Evolutionary conservation across 2,329 filamentous ascomycete genomes (phyloP).

Genomic region (Neonectria punicea): DNA sequence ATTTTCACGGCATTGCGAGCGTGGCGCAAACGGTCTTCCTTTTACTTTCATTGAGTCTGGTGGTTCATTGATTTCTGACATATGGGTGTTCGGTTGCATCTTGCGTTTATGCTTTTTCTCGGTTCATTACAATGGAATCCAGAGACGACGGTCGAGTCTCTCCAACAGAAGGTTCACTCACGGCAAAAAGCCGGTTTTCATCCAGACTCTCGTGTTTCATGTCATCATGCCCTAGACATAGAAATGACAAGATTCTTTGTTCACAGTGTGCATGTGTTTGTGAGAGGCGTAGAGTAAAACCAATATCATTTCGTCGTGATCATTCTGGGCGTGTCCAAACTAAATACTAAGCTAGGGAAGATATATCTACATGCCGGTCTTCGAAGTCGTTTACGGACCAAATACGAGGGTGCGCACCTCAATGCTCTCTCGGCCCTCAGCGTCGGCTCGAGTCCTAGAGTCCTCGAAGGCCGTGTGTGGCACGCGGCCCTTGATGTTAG

Average conservation of each 20-base stretch:
- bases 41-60: constrained; percentile 24
- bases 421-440: constrained; percentile 84
- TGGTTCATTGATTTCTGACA: constrained; percentile 15
- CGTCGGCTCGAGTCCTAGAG: constrained; percentile 74
- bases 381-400: constrained; percentile 58
- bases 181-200: constrained; percentile 24
- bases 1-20: constrained; percentile 44
- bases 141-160: constrained; percentile 6
- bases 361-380: not conserved
- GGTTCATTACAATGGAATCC: constrained; percentile 19
- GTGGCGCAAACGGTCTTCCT: constrained; percentile 40
- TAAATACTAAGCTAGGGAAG: not conserved
- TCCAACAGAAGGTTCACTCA: not conserved
- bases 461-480: constrained; percentile 86
- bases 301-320: constrained; percentile 8
- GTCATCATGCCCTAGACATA: constrained; percentile 35
- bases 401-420: constrained; percentile 90
- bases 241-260: constrained; percentile 31
- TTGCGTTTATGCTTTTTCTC: constrained; percentile 18
- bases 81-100: constrained; percentile 23
- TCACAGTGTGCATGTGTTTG: constrained; percentile 2
- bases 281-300: not conserved
- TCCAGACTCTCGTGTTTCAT: constrained; percentile 10
- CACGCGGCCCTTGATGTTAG: constrained; percentile 64
- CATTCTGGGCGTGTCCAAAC: not conserved